Evolutionary conservation across 2,329 filamentous ascomycete species (phyloP).

Genomic region (Exophiala oligosperma): DNA sequence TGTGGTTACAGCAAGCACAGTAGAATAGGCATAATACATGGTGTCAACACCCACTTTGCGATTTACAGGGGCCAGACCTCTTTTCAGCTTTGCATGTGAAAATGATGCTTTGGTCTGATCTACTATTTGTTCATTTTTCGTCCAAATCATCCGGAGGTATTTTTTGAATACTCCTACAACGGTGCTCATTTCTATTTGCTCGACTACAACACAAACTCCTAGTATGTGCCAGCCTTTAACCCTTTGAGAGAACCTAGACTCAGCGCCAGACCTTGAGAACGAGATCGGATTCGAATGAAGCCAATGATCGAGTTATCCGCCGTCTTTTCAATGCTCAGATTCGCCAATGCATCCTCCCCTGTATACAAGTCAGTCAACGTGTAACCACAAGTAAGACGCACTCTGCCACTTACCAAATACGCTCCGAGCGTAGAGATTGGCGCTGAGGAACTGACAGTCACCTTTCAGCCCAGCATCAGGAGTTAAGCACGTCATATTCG

Average conservation of each 20-base stretch:
- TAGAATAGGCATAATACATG: no score
- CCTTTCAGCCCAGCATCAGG: conserved; percentile 95
- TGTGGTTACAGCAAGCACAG: no score
- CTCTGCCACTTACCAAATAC: conserved; percentile 80
- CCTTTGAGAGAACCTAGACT: conserved; percentile 94
- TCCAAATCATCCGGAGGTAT: background rate
- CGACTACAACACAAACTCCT: background rate
- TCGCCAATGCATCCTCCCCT: conserved; percentile 98
- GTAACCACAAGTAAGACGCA: no score
- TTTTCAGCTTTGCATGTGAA: no score
- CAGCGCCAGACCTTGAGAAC: conserved; percentile 90
- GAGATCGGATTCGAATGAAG: conserved; percentile 95
- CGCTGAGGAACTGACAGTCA: conserved; percentile 96
- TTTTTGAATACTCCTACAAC: no score
- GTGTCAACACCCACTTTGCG: no score
- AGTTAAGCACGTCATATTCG: conserved; percentile 97
- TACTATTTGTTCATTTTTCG: background rate
- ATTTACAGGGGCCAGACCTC: no score
- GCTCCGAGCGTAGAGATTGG: conserved; percentile 92
- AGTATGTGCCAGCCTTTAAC: conserved; percentile 65
- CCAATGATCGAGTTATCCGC: conserved; percentile 94
- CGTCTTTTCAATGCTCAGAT: conserved; percentile 96
- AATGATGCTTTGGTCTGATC: background rate
- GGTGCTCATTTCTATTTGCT: no score
- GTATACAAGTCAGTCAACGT: conserved; percentile 9